phyloP scores from a whole-genome alignment of 352 stramenopile genomes.

The Lagenidium giganteum region DNA sequence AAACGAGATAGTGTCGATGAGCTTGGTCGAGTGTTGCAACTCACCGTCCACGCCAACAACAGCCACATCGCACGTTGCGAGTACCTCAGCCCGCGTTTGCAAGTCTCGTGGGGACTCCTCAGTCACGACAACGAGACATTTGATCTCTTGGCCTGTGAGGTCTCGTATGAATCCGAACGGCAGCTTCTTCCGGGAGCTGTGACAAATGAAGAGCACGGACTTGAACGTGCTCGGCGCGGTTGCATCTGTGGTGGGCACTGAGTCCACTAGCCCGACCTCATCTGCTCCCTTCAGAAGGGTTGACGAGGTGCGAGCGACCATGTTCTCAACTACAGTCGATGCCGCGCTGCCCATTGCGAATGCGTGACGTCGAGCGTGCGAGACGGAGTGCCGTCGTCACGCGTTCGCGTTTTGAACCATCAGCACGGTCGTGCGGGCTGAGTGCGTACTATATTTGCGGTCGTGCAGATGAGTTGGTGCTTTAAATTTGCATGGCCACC shows the following conservation, averaged over 20 bases:
- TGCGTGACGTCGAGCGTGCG: too few species aligned
- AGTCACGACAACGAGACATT: conserved; percentile 23
- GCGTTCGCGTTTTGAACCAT: too few species aligned
- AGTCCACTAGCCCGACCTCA: too few species aligned
- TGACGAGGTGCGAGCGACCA: background rate
- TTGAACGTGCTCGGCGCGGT: background rate
- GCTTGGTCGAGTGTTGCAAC: conserved; percentile 26
- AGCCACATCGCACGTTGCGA: conserved; percentile 20
- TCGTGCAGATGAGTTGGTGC: too few species aligned
- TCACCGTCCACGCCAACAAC: conserved; percentile 30
- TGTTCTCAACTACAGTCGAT: conserved; percentile 8
- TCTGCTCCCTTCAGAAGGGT: too few species aligned
- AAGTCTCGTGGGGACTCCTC: conserved; percentile 28
- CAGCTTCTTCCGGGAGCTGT: conserved; percentile 6
- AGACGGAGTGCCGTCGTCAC: too few species aligned
- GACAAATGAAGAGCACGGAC: conserved; percentile 22
- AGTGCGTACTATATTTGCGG: too few species aligned
- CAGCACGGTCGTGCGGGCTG: too few species aligned
- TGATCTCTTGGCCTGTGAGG: background rate
- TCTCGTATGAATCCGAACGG: too few species aligned
- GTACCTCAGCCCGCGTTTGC: conserved; percentile 22
- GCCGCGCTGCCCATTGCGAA: conserved; percentile 26
- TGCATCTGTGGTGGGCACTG: background rate
- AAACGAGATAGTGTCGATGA: conserved; percentile 43
- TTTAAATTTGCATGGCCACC: too few species aligned